Base-by-base conservation (phyloP, 768 basidiomycete genomes). In the Mycena rosella region DNA sequence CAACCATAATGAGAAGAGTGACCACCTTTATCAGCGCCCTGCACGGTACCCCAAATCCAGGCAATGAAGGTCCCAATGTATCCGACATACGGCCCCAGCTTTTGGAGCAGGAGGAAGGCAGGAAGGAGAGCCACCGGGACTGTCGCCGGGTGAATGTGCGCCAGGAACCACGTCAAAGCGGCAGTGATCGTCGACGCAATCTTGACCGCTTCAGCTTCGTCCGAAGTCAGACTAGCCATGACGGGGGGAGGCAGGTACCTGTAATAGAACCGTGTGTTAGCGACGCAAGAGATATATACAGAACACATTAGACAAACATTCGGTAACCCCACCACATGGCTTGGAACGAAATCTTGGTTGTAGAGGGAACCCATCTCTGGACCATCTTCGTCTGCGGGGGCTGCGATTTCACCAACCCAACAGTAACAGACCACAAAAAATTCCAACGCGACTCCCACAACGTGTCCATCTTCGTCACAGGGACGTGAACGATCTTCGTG, bases 291-390 rank as follows among this genome's bases (percentile, higher is more conserved):
- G 9, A 22, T 42, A 47, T 6, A 24, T 4, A 22, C 13, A 2
- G 7, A 44, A 30, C 0, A 51, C 5, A 24, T 15, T 22, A 2
- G 34, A 65, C 86, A 60, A 66, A 87, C 87, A 89, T 78, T 54
- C 87, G 78, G 69, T 86, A 89, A 9, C 88, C 88, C 88, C 88
- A 73, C 88, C 88, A 89, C 70, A 83, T 82, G 2, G 86, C 83
- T 71, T 89, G 84, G 48, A 89, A 76, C 8, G 87, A 88, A 24
- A 89, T 78, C 69, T 87, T 83, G 34, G 84, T 85, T 26, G 78
- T 76, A 17, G 86, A 87, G 0, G 88, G 88, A 20, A 87, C 74
- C 88, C 88, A 89, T 11, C 78, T 74, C 60, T 74, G 77, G 57
- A 73, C 69, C 22, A 73, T 70, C 66, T 66, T 61, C 52, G 59